These are phyloP conservation scores for Crithidia mellificae DNA, from an alignment of 208 protist genomes.

Conservation along the genomic window DNA sequence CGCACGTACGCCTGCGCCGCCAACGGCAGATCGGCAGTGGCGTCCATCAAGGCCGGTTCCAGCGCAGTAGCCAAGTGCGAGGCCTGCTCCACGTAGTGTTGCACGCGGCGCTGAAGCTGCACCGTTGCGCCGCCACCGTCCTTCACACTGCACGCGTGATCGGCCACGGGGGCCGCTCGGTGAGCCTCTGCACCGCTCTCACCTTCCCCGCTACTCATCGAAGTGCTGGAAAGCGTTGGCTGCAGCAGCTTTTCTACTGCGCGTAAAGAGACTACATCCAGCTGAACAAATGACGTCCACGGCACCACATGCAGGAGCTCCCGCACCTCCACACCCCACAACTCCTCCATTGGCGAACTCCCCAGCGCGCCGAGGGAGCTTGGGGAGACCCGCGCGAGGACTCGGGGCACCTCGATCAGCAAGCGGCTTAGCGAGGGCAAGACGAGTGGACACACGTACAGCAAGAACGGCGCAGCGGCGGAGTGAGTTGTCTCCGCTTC, in stretches of 20 bases:
- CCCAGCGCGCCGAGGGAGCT: neutral
- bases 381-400: neutral
- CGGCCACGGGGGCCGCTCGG: too few species aligned
- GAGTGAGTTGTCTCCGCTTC: neutral
- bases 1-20: conserved; percentile 30
- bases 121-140: too few species aligned
- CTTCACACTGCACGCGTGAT: too few species aligned
- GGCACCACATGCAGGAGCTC: conserved; percentile 26
- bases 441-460: conserved; percentile 7
- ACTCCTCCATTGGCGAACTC: conserved; percentile 3
- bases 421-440: conserved; percentile 15
- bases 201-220: neutral
- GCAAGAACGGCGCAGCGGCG: neutral
- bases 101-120: conserved; percentile 2
- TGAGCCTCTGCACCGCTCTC: too few species aligned
- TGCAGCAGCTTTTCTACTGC: conserved; percentile 16
- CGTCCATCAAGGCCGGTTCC: conserved; percentile 12
- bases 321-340: conserved; percentile 24
- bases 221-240: neutral
- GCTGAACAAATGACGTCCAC: conserved; percentile 18
- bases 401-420: conserved; percentile 7
- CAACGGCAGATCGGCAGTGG: conserved; percentile 13
- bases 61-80: neutral
- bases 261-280: conserved; percentile 3
- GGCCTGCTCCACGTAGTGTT: conserved; percentile 3